Evolutionary conservation across 73 alveolate species (phyloP).

Genomic region (Durusdinium trenchii): DNA sequence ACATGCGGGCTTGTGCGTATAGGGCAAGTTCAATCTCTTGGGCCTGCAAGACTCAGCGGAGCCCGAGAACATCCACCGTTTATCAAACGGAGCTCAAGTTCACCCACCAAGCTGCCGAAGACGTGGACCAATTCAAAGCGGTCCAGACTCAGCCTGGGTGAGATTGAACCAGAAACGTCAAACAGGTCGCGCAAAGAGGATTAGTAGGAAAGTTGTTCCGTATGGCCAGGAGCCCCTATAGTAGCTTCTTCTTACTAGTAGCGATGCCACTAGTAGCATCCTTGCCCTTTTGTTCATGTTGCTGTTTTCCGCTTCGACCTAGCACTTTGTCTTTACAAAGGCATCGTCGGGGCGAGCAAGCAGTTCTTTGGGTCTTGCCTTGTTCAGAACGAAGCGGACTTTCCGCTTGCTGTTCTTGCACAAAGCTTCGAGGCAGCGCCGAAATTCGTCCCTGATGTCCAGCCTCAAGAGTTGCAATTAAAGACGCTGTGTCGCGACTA

Average conservation of each 20-base stretch:
- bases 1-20: too few species aligned
- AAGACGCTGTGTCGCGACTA: too few species aligned
- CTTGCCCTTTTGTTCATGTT: too few species aligned
- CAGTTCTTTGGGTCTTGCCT: too few species aligned
- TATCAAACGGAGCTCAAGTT: neutral
- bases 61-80: neutral
- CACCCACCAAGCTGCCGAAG: constrained; percentile 64
- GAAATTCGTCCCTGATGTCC: constrained; percentile 94
- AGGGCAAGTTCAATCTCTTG: too few species aligned
- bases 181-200: neutral
- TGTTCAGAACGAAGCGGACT: constrained; percentile 86
- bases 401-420: constrained; percentile 86
- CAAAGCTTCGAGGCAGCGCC: constrained; percentile 78
- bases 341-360: too few species aligned
- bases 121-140: constrained; percentile 61
- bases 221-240: too few species aligned
- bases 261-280: too few species aligned
- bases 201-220: neutral
- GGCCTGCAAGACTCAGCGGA: too few species aligned
- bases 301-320: too few species aligned
- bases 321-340: too few species aligned
- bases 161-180: neutral
- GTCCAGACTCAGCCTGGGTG: constrained; percentile 82
- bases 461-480: neutral
- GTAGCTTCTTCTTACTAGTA: too few species aligned